These are phyloP conservation scores for Copromyces sp. DNA, from an alignment of 495 filamentous ascomycete species.

Conservation along the genomic window DNA sequence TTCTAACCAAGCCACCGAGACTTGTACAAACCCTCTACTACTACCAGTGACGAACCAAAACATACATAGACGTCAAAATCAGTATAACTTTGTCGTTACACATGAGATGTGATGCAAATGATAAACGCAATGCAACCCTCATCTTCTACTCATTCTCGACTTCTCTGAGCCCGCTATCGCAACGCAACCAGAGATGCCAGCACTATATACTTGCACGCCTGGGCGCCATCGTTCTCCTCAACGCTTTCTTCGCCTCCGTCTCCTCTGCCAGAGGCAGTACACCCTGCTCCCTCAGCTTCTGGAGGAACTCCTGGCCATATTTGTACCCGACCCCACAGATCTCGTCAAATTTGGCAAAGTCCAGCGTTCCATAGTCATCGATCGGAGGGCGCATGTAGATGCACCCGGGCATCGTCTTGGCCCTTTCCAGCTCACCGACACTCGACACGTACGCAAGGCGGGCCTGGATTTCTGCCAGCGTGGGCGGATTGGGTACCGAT, in stretches of 20 bases:
- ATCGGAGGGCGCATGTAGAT: constrained; percentile 94
- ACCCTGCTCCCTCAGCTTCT: constrained; percentile 63
- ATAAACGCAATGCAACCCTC: background rate
- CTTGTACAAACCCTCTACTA: background rate
- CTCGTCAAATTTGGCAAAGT: constrained; percentile 95
- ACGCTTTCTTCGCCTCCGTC: constrained; percentile 76
- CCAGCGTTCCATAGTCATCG: constrained; percentile 84
- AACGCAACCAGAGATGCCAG: background rate
- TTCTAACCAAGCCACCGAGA: background rate
- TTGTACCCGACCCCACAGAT: constrained; percentile 83
- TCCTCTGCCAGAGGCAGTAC: constrained; percentile 56
- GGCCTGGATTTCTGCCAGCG: constrained; percentile 90
- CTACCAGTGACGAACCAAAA: background rate
- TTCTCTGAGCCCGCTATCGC: background rate
- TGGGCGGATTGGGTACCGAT: constrained; percentile 77
- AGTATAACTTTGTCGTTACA: background rate
- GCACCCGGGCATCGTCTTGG: constrained; percentile 79
- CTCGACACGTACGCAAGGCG: constrained; percentile 87
- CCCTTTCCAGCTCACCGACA: constrained; percentile 86
- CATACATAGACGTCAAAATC: background rate
- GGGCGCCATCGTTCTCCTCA: constrained; percentile 89
- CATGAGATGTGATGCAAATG: background rate
- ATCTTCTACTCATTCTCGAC: background rate
- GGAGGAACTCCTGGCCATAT: constrained; percentile 72
- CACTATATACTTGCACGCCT: constrained; percentile 76